Conservation (phyloP, 352 stramenopile genomes). For the Phytopythium kandeliae region DNA sequence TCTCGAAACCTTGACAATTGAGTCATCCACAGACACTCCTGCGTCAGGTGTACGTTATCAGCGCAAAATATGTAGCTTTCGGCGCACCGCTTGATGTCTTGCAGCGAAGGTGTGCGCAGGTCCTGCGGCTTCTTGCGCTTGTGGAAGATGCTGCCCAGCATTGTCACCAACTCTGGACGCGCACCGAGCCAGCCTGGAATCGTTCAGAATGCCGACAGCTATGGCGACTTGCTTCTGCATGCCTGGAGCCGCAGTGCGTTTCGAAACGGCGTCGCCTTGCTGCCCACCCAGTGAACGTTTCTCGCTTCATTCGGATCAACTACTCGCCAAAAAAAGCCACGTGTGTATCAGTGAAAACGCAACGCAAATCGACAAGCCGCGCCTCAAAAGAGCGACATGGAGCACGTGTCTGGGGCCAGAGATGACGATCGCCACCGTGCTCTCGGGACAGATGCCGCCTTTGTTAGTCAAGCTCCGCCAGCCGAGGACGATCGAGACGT, state of each 20-base stretch:
- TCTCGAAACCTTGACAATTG: conserved; percentile 82
- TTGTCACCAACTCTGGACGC: conserved; percentile 5
- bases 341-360: not conserved
- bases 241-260: not conserved
- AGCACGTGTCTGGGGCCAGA: not conserved
- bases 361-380: not conserved
- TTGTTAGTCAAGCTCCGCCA: not conserved
- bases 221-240: too few species aligned
- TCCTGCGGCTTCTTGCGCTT: conserved; percentile 80
- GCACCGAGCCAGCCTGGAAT: too few species aligned
- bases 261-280: not conserved
- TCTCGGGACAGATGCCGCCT: too few species aligned
- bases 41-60: too few species aligned
- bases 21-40: too few species aligned
- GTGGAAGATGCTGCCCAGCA: conserved; percentile 73
- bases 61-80: not conserved
- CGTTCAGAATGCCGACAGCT: too few species aligned
- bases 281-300: not conserved
- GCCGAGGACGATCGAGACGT: conserved; percentile 26
- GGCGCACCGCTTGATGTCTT: conserved; percentile 67
- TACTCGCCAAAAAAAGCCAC: not conserved
- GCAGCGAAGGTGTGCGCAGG: conserved; percentile 59
- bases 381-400: not conserved
- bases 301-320: not conserved
- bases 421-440: not conserved